Percentiles rank a stretch among this genome's conserved stretches.
Conservation (phyloP, 768 basidiomycete species). For the Pleurotus ostreatus region DNA sequence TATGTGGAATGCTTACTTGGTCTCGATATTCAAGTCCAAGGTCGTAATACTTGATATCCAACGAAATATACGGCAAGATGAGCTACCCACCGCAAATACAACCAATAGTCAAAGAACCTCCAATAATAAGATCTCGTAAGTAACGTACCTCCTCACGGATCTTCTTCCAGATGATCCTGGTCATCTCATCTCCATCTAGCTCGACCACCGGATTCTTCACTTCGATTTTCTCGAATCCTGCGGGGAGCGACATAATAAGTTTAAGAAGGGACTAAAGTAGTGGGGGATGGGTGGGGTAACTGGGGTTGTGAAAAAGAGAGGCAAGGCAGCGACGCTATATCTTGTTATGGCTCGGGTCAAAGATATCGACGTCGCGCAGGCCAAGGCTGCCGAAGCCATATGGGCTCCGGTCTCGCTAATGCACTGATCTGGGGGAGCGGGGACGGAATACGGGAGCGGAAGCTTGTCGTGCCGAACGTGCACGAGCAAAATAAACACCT, state of each 20-base stretch:
- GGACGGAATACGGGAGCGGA: conserved; percentile 5
- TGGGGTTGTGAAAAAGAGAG: background rate
- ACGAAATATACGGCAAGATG: conserved; percentile 89
- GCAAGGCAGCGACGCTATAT: no score
- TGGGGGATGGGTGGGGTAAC: background rate
- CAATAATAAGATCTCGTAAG: background rate
- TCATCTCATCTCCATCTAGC: conserved; percentile 99
- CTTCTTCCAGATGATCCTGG: conserved; percentile 98
- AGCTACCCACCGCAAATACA: conserved; percentile 48
- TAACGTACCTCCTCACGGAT: conserved; percentile 82
- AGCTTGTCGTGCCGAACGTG: background rate
- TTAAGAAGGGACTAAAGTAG: background rate
- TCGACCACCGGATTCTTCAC: conserved; percentile 91
- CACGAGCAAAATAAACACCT: background rate
- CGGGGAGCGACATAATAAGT: background rate
- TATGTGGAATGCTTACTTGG: conserved; percentile 41
- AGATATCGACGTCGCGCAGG: no score
- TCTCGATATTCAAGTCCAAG: conserved; percentile 94
- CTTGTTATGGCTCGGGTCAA: background rate
- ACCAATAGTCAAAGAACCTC: background rate
- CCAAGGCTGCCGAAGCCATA: no score
- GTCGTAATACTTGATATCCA: conserved; percentile 98
- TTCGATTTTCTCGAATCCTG: conserved; percentile 56
- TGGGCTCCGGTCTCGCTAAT: background rate
- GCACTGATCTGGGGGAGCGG: background rate